Evolutionary conservation across 768 basidiomycete species (phyloP), one percentile per base, ranked within the genome.

Genomic region (Panellus pusillus): DNA sequence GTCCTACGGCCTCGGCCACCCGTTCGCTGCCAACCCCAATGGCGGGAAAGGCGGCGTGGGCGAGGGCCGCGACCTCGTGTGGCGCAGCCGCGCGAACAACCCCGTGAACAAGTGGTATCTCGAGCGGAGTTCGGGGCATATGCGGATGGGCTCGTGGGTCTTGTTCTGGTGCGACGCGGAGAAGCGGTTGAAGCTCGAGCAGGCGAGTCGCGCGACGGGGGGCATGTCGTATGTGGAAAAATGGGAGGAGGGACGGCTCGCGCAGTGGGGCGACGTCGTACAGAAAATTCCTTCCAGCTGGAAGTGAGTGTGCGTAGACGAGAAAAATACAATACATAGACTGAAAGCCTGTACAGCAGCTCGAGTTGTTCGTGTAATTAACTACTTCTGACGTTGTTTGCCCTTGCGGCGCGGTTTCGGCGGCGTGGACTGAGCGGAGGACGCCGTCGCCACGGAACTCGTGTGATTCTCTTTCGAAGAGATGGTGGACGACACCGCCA

Each of bases 71-170:
- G 97, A 98, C 66, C 79, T 99, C 54, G 93, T 99, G 36, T 99
- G 97, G 97, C 83, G 97, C 42, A 90, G 87, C 67, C 80, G 97
- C 50, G 79, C 89, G 7, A 80, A 97, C 72, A 99, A 99, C 69
- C 95, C 94, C 0, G 85, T 98, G 52, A 99, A 99, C 74, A 96
- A 94, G 72, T 99, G 97, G 97, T 99, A 99, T 72, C 98, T 93
- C 61, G 97, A 99, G 65, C 85, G 97, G 31, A 91, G 89, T 66
- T 89, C 87, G 17, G 97, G 97, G 17, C 95, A 98, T 72, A 57
- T 93, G 36, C 80, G 91, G 58, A 81, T 88, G 76, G 89, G 87
- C 11, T 75, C 84, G 20, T 99, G 96, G 92, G 85, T 93, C 41
- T 70, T 99, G 63, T 99, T 99, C 70, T 99, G 97, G 97, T 97